Evolutionary conservation across 2,329 filamentous ascomycete species (phyloP).

Genomic region (Neocatenulostroma microsporum): DNA sequence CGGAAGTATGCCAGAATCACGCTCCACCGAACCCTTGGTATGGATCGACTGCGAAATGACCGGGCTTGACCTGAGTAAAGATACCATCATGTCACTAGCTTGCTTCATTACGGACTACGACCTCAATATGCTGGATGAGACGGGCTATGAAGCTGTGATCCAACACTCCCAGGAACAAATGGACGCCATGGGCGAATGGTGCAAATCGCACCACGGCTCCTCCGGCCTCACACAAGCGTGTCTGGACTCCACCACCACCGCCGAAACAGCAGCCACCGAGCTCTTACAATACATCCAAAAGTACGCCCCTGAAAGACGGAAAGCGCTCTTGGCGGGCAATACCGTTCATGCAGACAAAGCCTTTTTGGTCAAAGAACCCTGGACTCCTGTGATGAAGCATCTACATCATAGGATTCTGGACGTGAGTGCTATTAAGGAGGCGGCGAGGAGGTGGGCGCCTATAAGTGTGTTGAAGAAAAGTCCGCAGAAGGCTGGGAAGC

Average conservation of each 20-base stretch:
- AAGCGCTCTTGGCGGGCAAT: conserved; percentile 78
- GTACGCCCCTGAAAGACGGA: conserved; percentile 58
- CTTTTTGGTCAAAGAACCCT: conserved; percentile 70
- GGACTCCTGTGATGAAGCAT: conserved; percentile 62
- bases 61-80: conserved; percentile 66
- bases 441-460: conserved; percentile 69
- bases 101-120: conserved; percentile 82
- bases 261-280: conserved; percentile 61
- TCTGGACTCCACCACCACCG: conserved; percentile 62
- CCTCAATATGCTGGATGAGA: conserved; percentile 64
- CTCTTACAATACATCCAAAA: conserved; percentile 71
- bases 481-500: conserved; percentile 66
- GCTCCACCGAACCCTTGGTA: conserved; percentile 60
- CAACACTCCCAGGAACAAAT: conserved; percentile 64
- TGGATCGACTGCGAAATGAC: conserved; percentile 98
- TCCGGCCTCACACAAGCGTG: conserved; percentile 77
- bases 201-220: conserved; percentile 65
- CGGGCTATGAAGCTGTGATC: conserved; percentile 73
- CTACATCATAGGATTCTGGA: conserved; percentile 88
- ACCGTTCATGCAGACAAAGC: conserved; percentile 82
- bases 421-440: conserved; percentile 88
- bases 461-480: conserved; percentile 52
- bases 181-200: conserved; percentile 83
- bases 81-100: conserved; percentile 84
- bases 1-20: conserved; percentile 34